phyloP scores from a whole-genome alignment of 192 early-diverging fungal genomes.

The Coemansia sp. region DNA sequence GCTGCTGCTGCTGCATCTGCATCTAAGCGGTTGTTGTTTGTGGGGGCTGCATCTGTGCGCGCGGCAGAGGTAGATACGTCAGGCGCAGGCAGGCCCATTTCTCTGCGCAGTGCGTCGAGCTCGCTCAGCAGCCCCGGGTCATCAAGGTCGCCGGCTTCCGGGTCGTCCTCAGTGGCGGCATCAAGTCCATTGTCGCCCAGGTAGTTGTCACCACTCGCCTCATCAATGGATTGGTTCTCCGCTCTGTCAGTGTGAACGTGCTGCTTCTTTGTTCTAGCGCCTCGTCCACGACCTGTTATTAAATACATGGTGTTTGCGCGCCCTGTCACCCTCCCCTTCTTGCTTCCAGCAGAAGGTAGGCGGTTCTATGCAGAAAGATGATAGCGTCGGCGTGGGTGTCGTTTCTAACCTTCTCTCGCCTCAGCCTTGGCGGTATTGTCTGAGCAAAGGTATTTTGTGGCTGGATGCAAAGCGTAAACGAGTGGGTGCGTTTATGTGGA shows the following conservation, averaged over 20 bases:
- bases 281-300: slow-evolving; percentile 30
- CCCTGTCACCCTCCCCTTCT: neutral
- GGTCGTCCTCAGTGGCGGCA: slow-evolving; percentile 1
- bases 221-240: neutral
- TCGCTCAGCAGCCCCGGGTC: slow-evolving; percentile 47
- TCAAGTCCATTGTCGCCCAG: slow-evolving; percentile 3
- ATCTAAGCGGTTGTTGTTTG: neutral
- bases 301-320: slow-evolving; percentile 9
- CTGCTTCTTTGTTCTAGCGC: slow-evolving; percentile 1
- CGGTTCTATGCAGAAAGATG: neutral
- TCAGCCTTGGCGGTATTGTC: neutral
- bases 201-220: slow-evolving; percentile 3
- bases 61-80: neutral
- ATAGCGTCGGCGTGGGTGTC: neutral
- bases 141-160: slow-evolving; percentile 23
- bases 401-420: slow-evolving; percentile 8
- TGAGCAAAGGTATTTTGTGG: neutral
- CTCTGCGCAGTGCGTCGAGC: slow-evolving; percentile 34
- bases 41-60: slow-evolving; percentile 1
- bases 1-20: neutral
- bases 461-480: neutral
- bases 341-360: neutral
- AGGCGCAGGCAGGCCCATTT: slow-evolving; percentile 31
- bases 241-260: slow-evolving; percentile 3
- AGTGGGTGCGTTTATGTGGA: neutral